These are phyloP conservation scores for Arachnopeziza araneosa DNA, from an alignment of 2,329 filamentous ascomycete species.

Conservation along the genomic window DNA sequence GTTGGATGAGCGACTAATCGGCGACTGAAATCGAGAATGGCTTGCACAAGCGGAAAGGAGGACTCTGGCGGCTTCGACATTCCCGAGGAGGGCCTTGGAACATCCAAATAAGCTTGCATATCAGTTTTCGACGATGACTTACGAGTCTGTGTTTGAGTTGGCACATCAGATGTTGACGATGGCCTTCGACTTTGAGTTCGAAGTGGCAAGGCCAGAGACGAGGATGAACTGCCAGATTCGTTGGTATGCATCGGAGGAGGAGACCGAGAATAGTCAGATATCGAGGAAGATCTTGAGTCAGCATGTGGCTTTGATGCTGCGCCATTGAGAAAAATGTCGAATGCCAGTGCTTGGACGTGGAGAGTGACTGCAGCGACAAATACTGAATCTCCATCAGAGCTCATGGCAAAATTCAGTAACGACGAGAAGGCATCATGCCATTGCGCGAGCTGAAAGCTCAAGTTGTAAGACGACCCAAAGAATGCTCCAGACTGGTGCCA, in stretches of 20 bases:
- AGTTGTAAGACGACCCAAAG: neutral
- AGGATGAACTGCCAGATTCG: neutral
- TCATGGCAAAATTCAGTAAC: conserved; percentile 11
- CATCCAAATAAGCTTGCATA: neutral
- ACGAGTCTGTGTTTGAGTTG: neutral
- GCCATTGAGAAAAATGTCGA: conserved; percentile 1
- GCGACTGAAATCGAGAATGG: conserved; percentile 8
- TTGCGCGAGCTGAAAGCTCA: conserved; percentile 3
- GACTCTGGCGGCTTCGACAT: neutral
- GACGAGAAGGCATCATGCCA: conserved; percentile 18
- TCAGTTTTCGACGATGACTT: neutral
- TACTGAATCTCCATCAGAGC: conserved; percentile 6
- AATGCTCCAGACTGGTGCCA: neutral
- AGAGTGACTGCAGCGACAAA: conserved; percentile 13
- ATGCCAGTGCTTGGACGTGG: conserved; percentile 15
- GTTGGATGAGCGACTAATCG: conserved; percentile 3
- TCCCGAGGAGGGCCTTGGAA: neutral
- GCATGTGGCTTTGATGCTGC: neutral
- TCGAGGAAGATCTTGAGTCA: neutral
- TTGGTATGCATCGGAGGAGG: conserved; percentile 7
- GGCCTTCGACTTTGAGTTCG: neutral
- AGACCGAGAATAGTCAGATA: conserved; percentile 4
- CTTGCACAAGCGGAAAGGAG: conserved; percentile 7
- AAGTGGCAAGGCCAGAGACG: neutral
- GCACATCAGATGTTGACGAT: neutral